These are phyloP conservation scores for Pyrus bretschneideri DNA, from an alignment of 306 rosid species.

Conservation along the genomic window DNA sequence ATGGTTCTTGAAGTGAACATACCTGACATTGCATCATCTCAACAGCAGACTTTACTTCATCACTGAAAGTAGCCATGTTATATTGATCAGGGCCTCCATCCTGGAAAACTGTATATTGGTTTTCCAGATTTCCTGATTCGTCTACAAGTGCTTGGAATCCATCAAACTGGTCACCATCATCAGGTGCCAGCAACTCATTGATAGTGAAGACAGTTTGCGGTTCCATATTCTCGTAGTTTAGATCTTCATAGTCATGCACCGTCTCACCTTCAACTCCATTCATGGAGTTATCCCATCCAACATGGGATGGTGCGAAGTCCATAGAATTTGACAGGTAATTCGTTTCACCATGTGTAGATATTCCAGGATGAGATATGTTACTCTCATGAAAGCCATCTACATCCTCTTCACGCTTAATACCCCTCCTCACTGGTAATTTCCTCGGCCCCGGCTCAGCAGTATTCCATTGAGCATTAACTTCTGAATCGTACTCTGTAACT, in stretches of 20 bases:
- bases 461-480: constrained; percentile 55
- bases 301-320: constrained; percentile 17
- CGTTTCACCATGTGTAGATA: constrained; percentile 23
- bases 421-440: constrained; percentile 82
- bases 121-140: constrained; percentile 33
- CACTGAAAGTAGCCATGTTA: constrained; percentile 17
- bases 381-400: constrained; percentile 36
- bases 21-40: constrained; percentile 26
- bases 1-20: constrained; percentile 54
- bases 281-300: constrained; percentile 43
- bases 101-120: constrained; percentile 14
- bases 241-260: constrained; percentile 36
- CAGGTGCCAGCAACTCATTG: constrained; percentile 63
- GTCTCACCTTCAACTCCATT: constrained; percentile 25
- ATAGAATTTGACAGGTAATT: constrained; percentile 23
- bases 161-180: constrained; percentile 33
- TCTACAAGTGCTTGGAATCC: constrained; percentile 47
- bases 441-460: constrained; percentile 45
- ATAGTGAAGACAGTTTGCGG: constrained; percentile 75
- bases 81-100: constrained; percentile 26
- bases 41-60: constrained; percentile 22
- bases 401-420: constrained; percentile 64
- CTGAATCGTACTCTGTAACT: constrained; percentile 44
- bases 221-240: constrained; percentile 46
- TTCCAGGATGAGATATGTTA: constrained; percentile 24